phyloP scores from a whole-genome alignment of 805 yeast species.

The Candida sakaeoensis region DNA sequence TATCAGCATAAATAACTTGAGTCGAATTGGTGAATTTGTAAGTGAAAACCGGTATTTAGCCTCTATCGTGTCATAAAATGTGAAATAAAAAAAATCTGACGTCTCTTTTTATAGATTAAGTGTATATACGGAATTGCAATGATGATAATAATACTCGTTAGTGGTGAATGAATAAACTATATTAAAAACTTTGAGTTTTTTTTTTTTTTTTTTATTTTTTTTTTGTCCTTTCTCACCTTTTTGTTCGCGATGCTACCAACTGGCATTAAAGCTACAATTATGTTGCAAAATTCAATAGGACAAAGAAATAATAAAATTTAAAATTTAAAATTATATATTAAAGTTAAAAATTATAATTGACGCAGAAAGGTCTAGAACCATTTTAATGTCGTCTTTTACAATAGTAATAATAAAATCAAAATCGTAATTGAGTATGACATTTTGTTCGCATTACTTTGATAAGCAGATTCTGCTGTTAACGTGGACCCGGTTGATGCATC shows the following conservation, averaged over 20 bases:
- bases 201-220: too few species aligned
- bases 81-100: too few species aligned
- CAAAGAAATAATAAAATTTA: too few species aligned
- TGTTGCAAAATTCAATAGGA: neutral
- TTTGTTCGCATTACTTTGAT: slow-evolving; percentile 1
- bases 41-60: neutral
- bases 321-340: too few species aligned
- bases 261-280: neutral
- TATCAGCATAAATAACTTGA: neutral
- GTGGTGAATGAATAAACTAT: neutral
- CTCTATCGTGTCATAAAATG: neutral
- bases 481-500: too few species aligned
- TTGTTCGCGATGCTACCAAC: too few species aligned
- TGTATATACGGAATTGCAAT: too few species aligned
- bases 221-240: neutral
- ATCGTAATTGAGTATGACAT: neutral
- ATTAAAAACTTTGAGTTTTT: neutral
- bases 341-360: too few species aligned
- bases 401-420: neutral
- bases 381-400: neutral
- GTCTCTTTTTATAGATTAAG: too few species aligned
- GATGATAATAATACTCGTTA: neutral
- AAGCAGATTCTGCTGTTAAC: neutral
- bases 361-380: too few species aligned
- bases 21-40: too few species aligned